phyloP scores from a whole-genome alignment of 2,329 filamentous ascomycete genomes.

The Chalaropsis thielavioides region DNA sequence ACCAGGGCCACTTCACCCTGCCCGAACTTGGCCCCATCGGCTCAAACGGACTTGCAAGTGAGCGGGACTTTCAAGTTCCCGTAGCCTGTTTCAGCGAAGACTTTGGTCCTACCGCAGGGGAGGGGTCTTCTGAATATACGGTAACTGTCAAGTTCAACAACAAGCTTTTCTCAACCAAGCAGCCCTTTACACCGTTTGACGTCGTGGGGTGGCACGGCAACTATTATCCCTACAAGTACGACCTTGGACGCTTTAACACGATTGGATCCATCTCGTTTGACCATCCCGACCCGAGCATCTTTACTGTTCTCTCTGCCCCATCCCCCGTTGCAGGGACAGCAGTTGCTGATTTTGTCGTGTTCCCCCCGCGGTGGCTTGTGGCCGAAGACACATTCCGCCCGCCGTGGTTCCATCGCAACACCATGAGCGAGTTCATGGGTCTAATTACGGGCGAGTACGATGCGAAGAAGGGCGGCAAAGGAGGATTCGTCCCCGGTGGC shows the following conservation, averaged over 20 bases:
- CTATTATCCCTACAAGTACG: conserved; percentile 72
- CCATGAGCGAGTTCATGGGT: conserved; percentile 52
- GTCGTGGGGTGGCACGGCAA: conserved; percentile 70
- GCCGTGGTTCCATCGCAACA: conserved; percentile 59
- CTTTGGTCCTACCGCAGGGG: conserved; percentile 25
- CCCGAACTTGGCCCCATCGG: conserved; percentile 56
- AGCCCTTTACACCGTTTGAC: conserved; percentile 61
- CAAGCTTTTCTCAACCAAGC: conserved; percentile 47
- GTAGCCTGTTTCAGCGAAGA: conserved; percentile 50
- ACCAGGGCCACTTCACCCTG: conserved; percentile 51
- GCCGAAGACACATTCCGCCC: conserved; percentile 56
- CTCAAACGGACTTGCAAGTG: conserved; percentile 52
- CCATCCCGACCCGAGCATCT: conserved; percentile 67
- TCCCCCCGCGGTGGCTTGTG: conserved; percentile 57
- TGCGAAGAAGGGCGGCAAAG: conserved; percentile 40
- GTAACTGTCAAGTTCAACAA: conserved; percentile 54
- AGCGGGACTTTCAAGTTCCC: conserved; percentile 57
- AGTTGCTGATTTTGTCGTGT: conserved; percentile 57
- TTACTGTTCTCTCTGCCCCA: conserved; percentile 53
- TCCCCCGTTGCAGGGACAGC: conserved; percentile 48
- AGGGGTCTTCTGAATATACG: conserved; percentile 27
- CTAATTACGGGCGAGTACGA: conserved; percentile 45
- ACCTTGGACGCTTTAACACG: conserved; percentile 60
- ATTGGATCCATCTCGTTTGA: conserved; percentile 61
- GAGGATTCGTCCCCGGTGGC: conserved; percentile 45